Percentiles rank a stretch among this genome's conserved stretches.
Conservation (phyloP, 345 rosid genomes). For the rapeseed (Brassica napus) region DNA sequence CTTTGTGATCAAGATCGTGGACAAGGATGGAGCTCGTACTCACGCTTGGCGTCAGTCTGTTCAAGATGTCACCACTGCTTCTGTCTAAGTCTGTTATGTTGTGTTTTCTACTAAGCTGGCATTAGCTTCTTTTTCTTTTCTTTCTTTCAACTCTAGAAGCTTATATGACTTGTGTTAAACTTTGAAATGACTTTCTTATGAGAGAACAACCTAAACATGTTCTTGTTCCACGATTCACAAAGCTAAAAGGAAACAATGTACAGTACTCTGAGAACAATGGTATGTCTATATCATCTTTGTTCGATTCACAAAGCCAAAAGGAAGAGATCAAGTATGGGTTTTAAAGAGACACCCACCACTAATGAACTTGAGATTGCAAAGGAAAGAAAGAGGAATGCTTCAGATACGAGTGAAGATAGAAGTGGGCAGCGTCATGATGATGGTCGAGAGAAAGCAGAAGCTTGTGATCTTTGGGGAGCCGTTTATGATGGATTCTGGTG, state of each 20-base stretch:
- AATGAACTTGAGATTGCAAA: not conserved
- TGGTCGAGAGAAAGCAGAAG: conserved; percentile 21
- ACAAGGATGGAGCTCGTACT: conserved; percentile 85
- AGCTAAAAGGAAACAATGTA: too few species aligned
- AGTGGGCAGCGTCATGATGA: conserved; percentile 1
- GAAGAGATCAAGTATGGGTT: not conserved
- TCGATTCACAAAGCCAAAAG: not conserved
- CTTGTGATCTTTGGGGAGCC: not conserved
- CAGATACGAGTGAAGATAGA: conserved; percentile 6
- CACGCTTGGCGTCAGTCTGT: conserved; percentile 84
- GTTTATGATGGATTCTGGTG: not conserved
- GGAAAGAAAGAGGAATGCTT: not conserved
- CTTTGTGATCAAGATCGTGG: conserved; percentile 93
- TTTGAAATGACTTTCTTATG: not conserved
- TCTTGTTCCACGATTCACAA: not conserved
- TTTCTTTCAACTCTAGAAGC: not conserved
- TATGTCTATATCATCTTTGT: not conserved
- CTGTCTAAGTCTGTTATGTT: conserved; percentile 25
- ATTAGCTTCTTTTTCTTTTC: conserved; percentile 3
- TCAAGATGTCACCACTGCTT: conserved; percentile 49
- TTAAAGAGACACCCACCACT: not conserved
- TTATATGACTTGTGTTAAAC: not conserved
- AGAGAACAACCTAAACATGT: not conserved
- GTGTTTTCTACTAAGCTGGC: not conserved
- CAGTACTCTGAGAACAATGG: not conserved